Evolutionary conservation across 805 yeast species (phyloP).

Genomic region (Torulaspora delbrueckii): DNA sequence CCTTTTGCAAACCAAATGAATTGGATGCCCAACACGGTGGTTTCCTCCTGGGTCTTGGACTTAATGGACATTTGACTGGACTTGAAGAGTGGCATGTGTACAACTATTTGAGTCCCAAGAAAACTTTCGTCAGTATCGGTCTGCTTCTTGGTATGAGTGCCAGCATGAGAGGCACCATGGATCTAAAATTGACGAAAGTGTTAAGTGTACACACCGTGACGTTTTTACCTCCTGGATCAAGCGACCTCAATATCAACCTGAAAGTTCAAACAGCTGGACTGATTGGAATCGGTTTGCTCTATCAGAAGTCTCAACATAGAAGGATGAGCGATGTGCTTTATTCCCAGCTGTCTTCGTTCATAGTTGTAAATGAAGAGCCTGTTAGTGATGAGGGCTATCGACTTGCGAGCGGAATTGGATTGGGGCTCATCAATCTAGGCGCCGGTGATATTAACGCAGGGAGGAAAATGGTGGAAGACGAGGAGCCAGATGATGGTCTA

Average conservation of each 20-base stretch:
- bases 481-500: constrained; percentile 55
- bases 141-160: constrained; percentile 90
- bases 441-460: constrained; percentile 45
- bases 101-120: constrained; percentile 87
- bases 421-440: constrained; percentile 82
- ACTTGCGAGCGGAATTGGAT: constrained; percentile 79
- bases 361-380: constrained; percentile 50
- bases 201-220: constrained; percentile 92
- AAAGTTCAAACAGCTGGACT: constrained; percentile 89
- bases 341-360: constrained; percentile 53
- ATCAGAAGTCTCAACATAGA: constrained; percentile 71
- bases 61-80: constrained; percentile 77
- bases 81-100: constrained; percentile 96
- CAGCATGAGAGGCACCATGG: constrained; percentile 75
- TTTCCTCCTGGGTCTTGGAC: constrained; percentile 83
- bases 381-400: constrained; percentile 74
- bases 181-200: constrained; percentile 81
- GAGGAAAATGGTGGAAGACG: constrained; percentile 46
- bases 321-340: constrained; percentile 78
- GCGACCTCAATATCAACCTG: constrained; percentile 75
- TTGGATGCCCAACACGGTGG: constrained; percentile 89
- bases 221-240: constrained; percentile 83
- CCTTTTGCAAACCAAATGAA: constrained; percentile 69
- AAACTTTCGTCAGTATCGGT: constrained; percentile 78
- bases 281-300: constrained; percentile 83